Base-by-base conservation (phyloP, 1,139 yeast species). In the Scheffersomyces parashehatae region DNA sequence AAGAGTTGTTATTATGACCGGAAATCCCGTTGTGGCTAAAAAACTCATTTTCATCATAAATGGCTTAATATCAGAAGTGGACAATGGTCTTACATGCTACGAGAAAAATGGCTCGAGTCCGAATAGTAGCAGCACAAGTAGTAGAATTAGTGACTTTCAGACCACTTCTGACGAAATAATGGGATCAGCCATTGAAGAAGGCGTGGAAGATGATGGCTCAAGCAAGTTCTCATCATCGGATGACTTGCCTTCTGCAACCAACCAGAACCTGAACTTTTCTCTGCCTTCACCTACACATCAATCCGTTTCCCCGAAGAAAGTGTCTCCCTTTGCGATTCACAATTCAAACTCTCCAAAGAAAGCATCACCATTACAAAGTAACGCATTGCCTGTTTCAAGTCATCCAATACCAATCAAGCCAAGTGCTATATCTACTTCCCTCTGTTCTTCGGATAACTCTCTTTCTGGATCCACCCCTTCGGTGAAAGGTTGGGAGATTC, bases 1-100 rank as follows among this genome's bases (percentile, higher is more conserved):
- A 4, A 66, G 85, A 42, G 67, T 81, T 0, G 82, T 81, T 3
- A 67, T 81, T 4, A 72, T 80, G 77, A 81, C 86, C 0, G 79
- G 82, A 5, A 82, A 81, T 52, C 81, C 83, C 16, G 76, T 76
- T 28, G 83, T 81, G 8, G 85, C 86, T 0, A 82, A 81, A 52
- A 81, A 80, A 54, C 62, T 82, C 44, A 64, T 81, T 0, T 81
- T 80, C 46, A 77, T 82, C 8, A 51, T 82, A 12, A 73, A 80
- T 44, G 85, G 81, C 0, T 51, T 81, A 31, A 59, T 77, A 7
- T 73, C 77, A 1, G 15, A 31, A 15, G 12, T 15, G 10, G 24
- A n/a, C 1, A 14, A 15, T 10, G 20, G n/a, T 6, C 24, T 31
- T 31, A n/a, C 35, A 3, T 20, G 15, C 24, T 14, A 31, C 24